Evolutionary conservation across 2,329 filamentous ascomycete genomes (phyloP).

Genomic region (Hymenoscyphus salicellus): DNA sequence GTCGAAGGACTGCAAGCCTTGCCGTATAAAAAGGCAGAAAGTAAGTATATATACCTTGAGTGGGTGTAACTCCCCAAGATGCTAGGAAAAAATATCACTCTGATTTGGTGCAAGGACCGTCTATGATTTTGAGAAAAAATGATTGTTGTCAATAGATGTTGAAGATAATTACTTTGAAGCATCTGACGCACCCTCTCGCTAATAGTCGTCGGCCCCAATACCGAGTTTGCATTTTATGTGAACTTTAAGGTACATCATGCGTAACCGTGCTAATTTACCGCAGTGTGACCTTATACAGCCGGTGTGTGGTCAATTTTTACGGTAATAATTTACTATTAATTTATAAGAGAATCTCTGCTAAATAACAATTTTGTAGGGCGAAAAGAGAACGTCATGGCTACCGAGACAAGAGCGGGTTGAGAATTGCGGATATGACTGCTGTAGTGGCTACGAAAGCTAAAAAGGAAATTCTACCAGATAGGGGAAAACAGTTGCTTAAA

Average conservation of each 20-base stretch:
- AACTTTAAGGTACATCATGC: not conserved
- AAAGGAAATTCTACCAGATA: not conserved
- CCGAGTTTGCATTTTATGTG: not conserved
- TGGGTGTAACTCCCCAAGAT: not conserved
- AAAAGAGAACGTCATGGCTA: constrained; percentile 11
- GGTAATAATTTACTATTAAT: too few relatives aligned
- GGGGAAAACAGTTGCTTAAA: not conserved
- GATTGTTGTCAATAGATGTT: not conserved
- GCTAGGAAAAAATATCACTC: not conserved
- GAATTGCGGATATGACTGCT: constrained; percentile 10
- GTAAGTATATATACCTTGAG: not conserved
- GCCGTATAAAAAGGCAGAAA: constrained; percentile 7
- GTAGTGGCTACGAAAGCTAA: constrained; percentile 7
- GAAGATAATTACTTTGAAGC: not conserved
- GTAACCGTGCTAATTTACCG: not conserved
- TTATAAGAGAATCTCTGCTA: too few relatives aligned
- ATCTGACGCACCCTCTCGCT: not conserved
- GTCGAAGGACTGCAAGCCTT: constrained; percentile 15
- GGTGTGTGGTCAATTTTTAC: too few relatives aligned
- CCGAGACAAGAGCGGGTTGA: constrained; percentile 10
- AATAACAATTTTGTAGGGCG: constrained; percentile 7
- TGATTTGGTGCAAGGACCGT: not conserved
- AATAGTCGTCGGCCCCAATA: not conserved
- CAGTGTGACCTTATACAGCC: constrained; percentile 12
- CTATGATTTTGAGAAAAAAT: not conserved